Evolutionary conservation across 768 basidiomycete species (phyloP).

Genomic region (Pleurotus tuber-regium): DNA sequence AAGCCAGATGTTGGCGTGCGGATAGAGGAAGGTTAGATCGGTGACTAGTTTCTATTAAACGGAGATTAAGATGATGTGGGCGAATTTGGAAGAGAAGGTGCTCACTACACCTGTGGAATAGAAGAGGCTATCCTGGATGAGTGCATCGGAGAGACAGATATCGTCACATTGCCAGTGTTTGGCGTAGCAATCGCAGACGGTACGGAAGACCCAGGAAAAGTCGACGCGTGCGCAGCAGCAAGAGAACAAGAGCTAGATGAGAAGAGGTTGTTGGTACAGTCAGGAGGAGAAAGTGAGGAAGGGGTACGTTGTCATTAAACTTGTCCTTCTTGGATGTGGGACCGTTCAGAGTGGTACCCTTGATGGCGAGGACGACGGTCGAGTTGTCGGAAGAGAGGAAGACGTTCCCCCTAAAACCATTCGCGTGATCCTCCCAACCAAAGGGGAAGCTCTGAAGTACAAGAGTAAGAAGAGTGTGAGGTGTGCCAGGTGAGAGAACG

Average conservation of each 20-base stretch:
- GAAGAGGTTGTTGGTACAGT: neutral
- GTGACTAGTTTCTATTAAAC: conserved; percentile 73
- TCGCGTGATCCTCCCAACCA: conserved; percentile 63
- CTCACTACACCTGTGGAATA: conserved; percentile 85
- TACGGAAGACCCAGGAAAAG: conserved; percentile 79
- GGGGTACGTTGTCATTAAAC: conserved; percentile 80
- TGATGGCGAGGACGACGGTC: conserved; percentile 86
- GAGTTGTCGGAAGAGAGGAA: conserved; percentile 77
- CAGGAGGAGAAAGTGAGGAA: neutral
- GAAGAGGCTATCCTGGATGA: conserved; percentile 89
- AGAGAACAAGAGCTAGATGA: conserved; percentile 54
- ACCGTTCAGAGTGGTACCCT: conserved; percentile 81
- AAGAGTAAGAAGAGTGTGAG: conserved; percentile 17
- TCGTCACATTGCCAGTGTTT: conserved; percentile 72
- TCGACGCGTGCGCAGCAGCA: conserved; percentile 94
- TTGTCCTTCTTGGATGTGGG: conserved; percentile 90
- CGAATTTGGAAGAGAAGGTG: neutral
- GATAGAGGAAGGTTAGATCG: conserved; percentile 82
- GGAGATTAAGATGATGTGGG: neutral
- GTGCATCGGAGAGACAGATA: conserved; percentile 77
- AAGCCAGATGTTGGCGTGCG: conserved; percentile 83
- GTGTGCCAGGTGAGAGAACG: too few relatives aligned
- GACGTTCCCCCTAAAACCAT: conserved; percentile 90
- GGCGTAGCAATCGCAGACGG: conserved; percentile 87
- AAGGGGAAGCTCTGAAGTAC: conserved; percentile 68